Base-by-base conservation (phyloP, 495 filamentous ascomycete species). In the Xeromyces bisporus region DNA sequence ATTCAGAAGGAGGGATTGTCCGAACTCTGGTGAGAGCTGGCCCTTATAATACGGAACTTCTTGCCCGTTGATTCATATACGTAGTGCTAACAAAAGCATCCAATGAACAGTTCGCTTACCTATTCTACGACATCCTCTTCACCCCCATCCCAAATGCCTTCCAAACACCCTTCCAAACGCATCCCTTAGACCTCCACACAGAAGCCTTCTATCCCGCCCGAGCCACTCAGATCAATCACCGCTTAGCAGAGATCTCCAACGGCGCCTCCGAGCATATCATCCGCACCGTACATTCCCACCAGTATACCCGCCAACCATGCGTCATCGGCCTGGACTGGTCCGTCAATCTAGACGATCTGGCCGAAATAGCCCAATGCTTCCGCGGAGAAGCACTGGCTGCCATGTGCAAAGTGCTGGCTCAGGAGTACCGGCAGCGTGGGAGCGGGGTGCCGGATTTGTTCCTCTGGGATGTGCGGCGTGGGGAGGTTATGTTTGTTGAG, bases 111-210 rank as follows among this genome's bases (percentile, higher is more conserved):
- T 93, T 93, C 51, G 81, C 73, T 15, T 84, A 84, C 42, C 69
- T 97, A 13, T 93, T 97, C 58, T 86, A 75, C 60, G 87, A 96
- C 54, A 69, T 94, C 18, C 64, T 97, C 4, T 96, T 94, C 56
- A 66, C 85, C 20, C 93, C 92, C 54, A 67, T 94, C 16, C 86
- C 89, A 14, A 93, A 93, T 40, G 87, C 96, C 39, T 97, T 96
- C 56, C 84, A 96, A 47, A 97, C 87, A 3, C 64, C 77, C 3
- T 97, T 77, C 50, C 89, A 97, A 47, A 93, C 82, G 0, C 91
- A 82, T 43, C 89, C 89, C 1, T 61, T 97, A 9, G 89, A 97
- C 47, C 63, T 97, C 6, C 77, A 87, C 48, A 93, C 86, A 3
- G 89, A 94, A 55, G 75, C 82, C 11, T 97, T 97, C 62, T 96